Conservation (phyloP, 129 eudicot species). For the Helianthus tuberosus region DNA sequence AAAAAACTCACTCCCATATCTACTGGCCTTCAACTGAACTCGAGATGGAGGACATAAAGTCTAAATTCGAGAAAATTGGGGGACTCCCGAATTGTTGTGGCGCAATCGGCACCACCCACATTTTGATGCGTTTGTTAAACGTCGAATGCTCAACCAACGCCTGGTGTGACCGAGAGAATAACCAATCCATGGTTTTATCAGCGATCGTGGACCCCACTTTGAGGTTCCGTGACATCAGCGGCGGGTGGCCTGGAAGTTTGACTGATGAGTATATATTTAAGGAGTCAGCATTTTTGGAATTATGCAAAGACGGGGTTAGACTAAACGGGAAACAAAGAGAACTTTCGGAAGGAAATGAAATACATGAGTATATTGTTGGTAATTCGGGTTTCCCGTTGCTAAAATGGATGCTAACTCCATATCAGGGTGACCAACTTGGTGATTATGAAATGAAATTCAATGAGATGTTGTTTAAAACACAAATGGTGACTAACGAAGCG, state of each 20-base stretch:
- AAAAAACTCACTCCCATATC: constrained; percentile 42
- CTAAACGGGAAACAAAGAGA: constrained; percentile 40
- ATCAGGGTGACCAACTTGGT: constrained; percentile 36
- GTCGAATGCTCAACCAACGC: constrained; percentile 35
- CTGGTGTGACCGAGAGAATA: constrained; percentile 52
- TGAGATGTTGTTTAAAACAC: constrained; percentile 41
- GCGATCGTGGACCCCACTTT: constrained; percentile 61
- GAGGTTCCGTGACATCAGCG: constrained; percentile 52
- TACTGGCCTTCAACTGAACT: constrained; percentile 58
- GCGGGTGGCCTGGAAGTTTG: constrained; percentile 67
- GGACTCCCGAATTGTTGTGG: constrained; percentile 88
- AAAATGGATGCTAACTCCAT: constrained; percentile 68
- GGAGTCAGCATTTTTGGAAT: constrained; percentile 43
- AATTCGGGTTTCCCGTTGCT: constrained; percentile 47
- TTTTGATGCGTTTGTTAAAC: constrained; percentile 42
- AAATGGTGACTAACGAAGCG: constrained; percentile 52
- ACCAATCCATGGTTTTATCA: constrained; percentile 53
- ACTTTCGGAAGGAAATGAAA: constrained; percentile 39
- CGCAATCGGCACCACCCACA: constrained; percentile 57
- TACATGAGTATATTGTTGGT: constrained; percentile 62
- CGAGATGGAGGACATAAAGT: constrained; percentile 43
- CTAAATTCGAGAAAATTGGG: constrained; percentile 48
- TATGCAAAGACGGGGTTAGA: constrained; percentile 42
- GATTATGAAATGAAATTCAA: constrained; percentile 43
- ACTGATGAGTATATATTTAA: constrained; percentile 43